Conservation (phyloP, 345 rosid species). For the Populus simonii region DNA sequence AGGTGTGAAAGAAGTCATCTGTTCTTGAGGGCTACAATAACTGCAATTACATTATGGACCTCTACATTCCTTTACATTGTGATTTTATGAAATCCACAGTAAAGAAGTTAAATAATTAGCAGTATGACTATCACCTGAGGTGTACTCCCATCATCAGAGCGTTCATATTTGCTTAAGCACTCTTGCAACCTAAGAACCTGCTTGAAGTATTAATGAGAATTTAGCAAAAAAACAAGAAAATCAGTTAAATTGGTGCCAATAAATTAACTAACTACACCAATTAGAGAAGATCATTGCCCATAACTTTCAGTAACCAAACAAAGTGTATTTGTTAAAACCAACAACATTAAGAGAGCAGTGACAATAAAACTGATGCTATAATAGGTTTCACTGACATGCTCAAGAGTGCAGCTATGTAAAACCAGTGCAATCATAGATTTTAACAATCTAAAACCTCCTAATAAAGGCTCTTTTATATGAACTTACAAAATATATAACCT, state of each 20-base stretch:
- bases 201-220: neutral
- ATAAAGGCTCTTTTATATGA: no score
- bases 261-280: constrained; percentile 4
- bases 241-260: neutral
- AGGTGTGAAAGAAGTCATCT: neutral
- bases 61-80: neutral
- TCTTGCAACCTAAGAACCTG: constrained; percentile 91
- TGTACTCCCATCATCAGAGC: constrained; percentile 75
- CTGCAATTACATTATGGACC: neutral
- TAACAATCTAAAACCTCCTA: neutral
- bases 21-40: neutral
- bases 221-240: neutral
- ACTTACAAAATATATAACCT: neutral
- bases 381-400: neutral
- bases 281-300: neutral
- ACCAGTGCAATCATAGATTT: neutral
- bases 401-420: neutral
- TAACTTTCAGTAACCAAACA: constrained; percentile 1
- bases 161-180: constrained; percentile 85
- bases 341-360: neutral
- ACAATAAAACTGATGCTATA: neutral
- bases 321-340: neutral
- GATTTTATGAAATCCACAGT: neutral
- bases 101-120: neutral
- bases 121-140: constrained; percentile 61